These are phyloP conservation scores for Trametes pubescens DNA, from an alignment of 1,284 basidiomycete genomes.

Conservation along the genomic window DNA sequence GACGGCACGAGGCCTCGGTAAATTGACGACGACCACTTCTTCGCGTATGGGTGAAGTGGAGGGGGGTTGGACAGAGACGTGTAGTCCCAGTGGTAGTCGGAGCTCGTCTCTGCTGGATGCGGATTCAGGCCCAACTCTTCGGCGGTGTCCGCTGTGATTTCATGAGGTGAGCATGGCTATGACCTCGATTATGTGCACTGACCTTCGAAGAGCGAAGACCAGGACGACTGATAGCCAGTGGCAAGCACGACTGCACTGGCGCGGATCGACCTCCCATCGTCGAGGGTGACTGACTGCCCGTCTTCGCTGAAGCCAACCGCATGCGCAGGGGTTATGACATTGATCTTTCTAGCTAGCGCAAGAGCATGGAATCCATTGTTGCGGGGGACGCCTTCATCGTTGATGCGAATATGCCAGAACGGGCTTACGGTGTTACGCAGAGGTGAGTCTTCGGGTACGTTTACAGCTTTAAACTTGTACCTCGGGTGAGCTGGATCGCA, in stretches of 20 bases:
- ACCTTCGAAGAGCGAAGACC: slow-evolving; percentile 58
- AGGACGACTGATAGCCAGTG: slow-evolving; percentile 65
- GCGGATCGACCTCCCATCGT: slow-evolving; percentile 47
- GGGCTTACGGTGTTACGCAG: slow-evolving; percentile 51
- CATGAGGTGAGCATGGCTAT: background rate
- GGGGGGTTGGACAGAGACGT: slow-evolving; percentile 25
- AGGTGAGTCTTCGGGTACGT: slow-evolving; percentile 52
- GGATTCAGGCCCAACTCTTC: slow-evolving; percentile 50
- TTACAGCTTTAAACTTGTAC: slow-evolving; percentile 45
- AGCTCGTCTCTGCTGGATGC: slow-evolving; percentile 30
- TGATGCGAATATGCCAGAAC: slow-evolving; percentile 57
- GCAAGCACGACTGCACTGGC: slow-evolving; percentile 60
- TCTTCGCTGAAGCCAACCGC: slow-evolving; percentile 49
- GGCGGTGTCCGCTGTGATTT: slow-evolving; percentile 45
- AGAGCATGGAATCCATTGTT: slow-evolving; percentile 50
- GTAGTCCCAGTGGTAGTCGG: slow-evolving; percentile 45
- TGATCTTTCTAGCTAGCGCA: slow-evolving; percentile 51
- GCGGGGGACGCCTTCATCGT: slow-evolving; percentile 56
- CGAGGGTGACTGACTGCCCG: slow-evolving; percentile 50
- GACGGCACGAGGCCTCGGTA: slow-evolving; percentile 66
- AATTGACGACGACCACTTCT: slow-evolving; percentile 48
- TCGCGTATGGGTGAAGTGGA: slow-evolving; percentile 19
- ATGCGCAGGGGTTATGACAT: slow-evolving; percentile 52
- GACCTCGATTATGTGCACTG: slow-evolving; percentile 16
- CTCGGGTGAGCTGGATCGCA: too few relatives aligned